These are phyloP conservation scores for Solidago caesia DNA, from an alignment of 129 eudicot genomes.

Conservation along the genomic window DNA sequence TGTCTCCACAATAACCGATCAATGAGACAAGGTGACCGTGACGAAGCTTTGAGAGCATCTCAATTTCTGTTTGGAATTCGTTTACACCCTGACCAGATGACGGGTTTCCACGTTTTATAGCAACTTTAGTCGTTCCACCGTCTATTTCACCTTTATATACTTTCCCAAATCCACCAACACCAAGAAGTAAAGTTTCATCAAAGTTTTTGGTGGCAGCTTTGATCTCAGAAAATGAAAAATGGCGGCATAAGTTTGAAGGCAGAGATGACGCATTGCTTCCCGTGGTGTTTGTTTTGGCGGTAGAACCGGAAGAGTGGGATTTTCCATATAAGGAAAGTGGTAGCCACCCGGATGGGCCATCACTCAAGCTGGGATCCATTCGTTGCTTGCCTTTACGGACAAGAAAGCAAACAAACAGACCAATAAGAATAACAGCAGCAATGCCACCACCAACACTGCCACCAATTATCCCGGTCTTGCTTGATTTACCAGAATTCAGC, in stretches of 20 bases:
- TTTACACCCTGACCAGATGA: slow-evolving; percentile 83
- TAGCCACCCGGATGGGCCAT: slow-evolving; percentile 91
- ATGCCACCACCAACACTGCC: slow-evolving; percentile 80
- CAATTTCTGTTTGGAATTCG: slow-evolving; percentile 94
- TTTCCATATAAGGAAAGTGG: slow-evolving; percentile 88
- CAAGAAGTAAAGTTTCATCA: slow-evolving; percentile 75
- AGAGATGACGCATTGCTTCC: slow-evolving; percentile 87
- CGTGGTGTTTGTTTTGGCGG: slow-evolving; percentile 72
- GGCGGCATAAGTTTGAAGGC: slow-evolving; percentile 91
- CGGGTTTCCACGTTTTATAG: slow-evolving; percentile 93
- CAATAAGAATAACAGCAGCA: slow-evolving; percentile 56
- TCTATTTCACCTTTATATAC: slow-evolving; percentile 91
- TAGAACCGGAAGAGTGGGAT: slow-evolving; percentile 82
- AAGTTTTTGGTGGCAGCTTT: slow-evolving; percentile 87
- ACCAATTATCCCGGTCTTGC: slow-evolving; percentile 46
- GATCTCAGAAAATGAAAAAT: slow-evolving; percentile 86
- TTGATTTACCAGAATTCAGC: slow-evolving; percentile 36
- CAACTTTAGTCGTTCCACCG: slow-evolving; percentile 53
- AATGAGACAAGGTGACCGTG: slow-evolving; percentile 90
- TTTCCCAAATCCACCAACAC: slow-evolving; percentile 95
- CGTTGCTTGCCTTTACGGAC: slow-evolving; percentile 48
- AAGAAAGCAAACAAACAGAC: slow-evolving; percentile 53
- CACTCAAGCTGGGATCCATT: slow-evolving; percentile 70
- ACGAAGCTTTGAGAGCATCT: slow-evolving; percentile 91
- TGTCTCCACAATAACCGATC: slow-evolving; percentile 91